Evolutionary conservation across 2,329 filamentous ascomycete species (phyloP), one percentile per base, ranked within the genome.

Genomic region (Nemania bipapillata): DNA sequence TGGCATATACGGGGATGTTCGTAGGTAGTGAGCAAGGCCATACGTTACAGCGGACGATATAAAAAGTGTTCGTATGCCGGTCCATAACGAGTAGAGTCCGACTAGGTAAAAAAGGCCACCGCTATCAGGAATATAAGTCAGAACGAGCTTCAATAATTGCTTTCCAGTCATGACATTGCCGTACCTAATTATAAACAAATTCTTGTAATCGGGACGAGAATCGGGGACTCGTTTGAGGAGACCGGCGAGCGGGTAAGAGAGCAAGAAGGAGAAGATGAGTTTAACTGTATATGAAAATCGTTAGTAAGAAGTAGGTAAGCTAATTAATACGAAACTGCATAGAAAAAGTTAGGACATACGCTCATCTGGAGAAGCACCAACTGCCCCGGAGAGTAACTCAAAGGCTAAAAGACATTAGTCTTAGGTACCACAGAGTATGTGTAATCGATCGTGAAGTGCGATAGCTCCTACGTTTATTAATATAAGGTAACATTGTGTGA

Each of bases 21-120:
- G 87, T 52, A 98, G 84, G 78, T 90, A 94, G 73, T 91, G 89
- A 60, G 95, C 92, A 74, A 99, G 96, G 71, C 86, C 84, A 78
- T 97, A 99, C 58, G 92, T 89, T 57, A 89, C 94, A 20, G 86
- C 87, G 0, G 95, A 89, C 77, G 92, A 94, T 78, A 97, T 90
- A 66, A 92, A 79, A 45, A 99, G 83, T 2, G 94, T 97, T 45
- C 87, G 86, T 15, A 96, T 81, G 64, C 96, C 96, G 80, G 83
- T 85, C 94, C 95, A 98, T 55, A 99, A 86, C 77, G 97, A 92
- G 81, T 97, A 99, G 3, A 99, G 87, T 32, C 96, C 96, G 64
- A 99, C 86, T 7, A 99, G 86, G 80, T 97, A 98, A 84, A 99
- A 98, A 26, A 96, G 79, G 3, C 75, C 75, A 40, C 72, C 73